phyloP scores from a whole-genome alignment of 108 stramenopile species.

The Conticribra guillardii region DNA sequence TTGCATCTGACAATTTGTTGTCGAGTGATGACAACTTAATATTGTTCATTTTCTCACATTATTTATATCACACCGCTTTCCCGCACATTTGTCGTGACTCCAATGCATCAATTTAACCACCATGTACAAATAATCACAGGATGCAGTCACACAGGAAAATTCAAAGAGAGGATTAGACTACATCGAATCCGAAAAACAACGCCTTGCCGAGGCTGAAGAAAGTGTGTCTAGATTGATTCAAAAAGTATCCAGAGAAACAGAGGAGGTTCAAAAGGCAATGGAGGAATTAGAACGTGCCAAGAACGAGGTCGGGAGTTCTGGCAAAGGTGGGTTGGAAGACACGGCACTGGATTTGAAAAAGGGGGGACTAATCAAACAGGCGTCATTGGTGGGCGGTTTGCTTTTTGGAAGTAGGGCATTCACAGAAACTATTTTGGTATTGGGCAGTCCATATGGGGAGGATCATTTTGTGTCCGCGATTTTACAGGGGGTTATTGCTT shows the following conservation, averaged over 20 bases:
- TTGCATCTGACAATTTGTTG: too few species aligned
- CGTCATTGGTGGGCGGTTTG: conserved; percentile 35
- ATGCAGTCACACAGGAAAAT: conserved; percentile 29
- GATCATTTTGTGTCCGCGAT: conserved; percentile 37
- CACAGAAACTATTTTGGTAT: conserved; percentile 36
- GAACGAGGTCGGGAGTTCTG: conserved; percentile 20
- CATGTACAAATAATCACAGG: not conserved
- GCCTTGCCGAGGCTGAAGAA: conserved; percentile 44
- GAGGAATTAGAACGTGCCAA: conserved; percentile 46
- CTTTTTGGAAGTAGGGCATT: conserved; percentile 49
- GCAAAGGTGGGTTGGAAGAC: conserved; percentile 26
- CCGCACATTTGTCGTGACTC: too few species aligned
- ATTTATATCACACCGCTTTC: too few species aligned
- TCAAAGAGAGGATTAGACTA: conserved; percentile 34
- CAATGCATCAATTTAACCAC: too few species aligned
- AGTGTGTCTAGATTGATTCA: conserved; percentile 42
- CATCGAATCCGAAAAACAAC: conserved; percentile 31
- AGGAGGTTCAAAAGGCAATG: conserved; percentile 47
- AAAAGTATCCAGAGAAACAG: conserved; percentile 38
- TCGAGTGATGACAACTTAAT: too few species aligned
- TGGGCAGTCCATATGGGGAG: conserved; percentile 37
- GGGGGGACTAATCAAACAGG: conserved; percentile 46
- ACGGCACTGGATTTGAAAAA: conserved; percentile 42
- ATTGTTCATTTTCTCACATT: too few species aligned
- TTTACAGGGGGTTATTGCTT: conserved; percentile 35